phyloP scores from a whole-genome alignment of 2,329 filamentous ascomycete species.

The Ascochyta lentis region DNA sequence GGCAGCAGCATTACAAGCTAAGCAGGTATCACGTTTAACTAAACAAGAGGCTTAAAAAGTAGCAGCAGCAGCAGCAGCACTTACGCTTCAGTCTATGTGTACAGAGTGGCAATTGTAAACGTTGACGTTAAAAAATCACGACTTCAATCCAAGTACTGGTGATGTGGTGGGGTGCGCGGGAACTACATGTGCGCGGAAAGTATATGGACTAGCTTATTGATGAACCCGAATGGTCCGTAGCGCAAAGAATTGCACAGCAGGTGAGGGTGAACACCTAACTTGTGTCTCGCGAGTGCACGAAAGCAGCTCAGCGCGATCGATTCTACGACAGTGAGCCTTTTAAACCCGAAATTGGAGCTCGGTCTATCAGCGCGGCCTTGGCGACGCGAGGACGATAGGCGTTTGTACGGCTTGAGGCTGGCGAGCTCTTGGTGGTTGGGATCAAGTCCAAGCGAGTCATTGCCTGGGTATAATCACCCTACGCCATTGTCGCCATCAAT shows the following conservation, averaged over 20 bases:
- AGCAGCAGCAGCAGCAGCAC: too few species aligned
- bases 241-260: neutral
- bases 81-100: too few species aligned
- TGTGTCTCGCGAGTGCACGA: neutral
- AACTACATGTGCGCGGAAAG: too few species aligned
- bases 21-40: too few species aligned
- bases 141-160: too few species aligned
- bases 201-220: too few species aligned
- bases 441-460: neutral
- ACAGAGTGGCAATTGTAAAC: too few species aligned
- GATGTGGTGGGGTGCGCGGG: too few species aligned
- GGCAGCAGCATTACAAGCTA: too few species aligned
- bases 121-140: too few species aligned
- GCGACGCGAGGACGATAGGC: slow-evolving; percentile 7
- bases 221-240: neutral
- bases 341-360: slow-evolving; percentile 8
- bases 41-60: too few species aligned
- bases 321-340: neutral
- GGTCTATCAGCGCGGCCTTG: slow-evolving; percentile 7
- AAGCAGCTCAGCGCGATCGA: neutral
- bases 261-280: neutral
- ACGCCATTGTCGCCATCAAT: neutral
- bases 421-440: neutral
- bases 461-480: neutral
- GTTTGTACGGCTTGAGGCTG: slow-evolving; percentile 10